Evolutionary conservation across 371 early-diverging fungal species (phyloP).

Genomic region (Saksenaea vasiformis): DNA sequence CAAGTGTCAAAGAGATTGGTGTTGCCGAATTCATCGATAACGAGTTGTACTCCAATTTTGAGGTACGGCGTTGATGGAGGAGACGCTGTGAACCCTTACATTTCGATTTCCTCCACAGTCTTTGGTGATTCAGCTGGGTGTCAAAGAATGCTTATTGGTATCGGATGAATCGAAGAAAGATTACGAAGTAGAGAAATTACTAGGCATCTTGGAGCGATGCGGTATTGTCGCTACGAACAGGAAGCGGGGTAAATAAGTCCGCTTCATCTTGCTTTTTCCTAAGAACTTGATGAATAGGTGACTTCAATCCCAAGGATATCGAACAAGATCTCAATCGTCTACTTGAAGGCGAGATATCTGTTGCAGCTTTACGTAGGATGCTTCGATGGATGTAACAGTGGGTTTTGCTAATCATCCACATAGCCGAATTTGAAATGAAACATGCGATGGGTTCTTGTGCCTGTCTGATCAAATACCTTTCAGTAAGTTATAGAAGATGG

Average conservation of each 20-base stretch:
- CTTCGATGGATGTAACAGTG: background rate
- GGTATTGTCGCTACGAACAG: constrained; percentile 73
- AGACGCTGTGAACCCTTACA: background rate
- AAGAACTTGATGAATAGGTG: constrained; percentile 31
- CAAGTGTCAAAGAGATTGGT: constrained; percentile 76
- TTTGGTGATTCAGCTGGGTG: constrained; percentile 86
- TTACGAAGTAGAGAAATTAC: constrained; percentile 71
- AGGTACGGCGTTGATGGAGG: constrained; percentile 45
- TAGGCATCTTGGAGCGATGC: constrained; percentile 70
- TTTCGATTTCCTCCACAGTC: constrained; percentile 57
- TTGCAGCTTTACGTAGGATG: constrained; percentile 66
- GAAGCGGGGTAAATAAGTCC: constrained; percentile 44
- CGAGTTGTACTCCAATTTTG: constrained; percentile 89
- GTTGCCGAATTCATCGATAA: constrained; percentile 91
- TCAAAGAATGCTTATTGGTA: constrained; percentile 88
- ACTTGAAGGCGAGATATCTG: constrained; percentile 67
- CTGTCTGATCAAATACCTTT: constrained; percentile 78
- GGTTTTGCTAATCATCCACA: background rate
- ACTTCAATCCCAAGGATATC: constrained; percentile 73
- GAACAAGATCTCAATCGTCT: constrained; percentile 87
- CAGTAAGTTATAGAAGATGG: constrained; percentile 34
- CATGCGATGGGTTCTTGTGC: constrained; percentile 79
- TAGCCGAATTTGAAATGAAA: constrained; percentile 83
- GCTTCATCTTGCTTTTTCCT: background rate
- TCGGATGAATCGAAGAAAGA: constrained; percentile 56